A percentile compares a stretch with the other conserved stretches of the same genome.
Conservation (phyloP, 164 flowering plant genomes). For the Dillenia turbinata region DNA sequence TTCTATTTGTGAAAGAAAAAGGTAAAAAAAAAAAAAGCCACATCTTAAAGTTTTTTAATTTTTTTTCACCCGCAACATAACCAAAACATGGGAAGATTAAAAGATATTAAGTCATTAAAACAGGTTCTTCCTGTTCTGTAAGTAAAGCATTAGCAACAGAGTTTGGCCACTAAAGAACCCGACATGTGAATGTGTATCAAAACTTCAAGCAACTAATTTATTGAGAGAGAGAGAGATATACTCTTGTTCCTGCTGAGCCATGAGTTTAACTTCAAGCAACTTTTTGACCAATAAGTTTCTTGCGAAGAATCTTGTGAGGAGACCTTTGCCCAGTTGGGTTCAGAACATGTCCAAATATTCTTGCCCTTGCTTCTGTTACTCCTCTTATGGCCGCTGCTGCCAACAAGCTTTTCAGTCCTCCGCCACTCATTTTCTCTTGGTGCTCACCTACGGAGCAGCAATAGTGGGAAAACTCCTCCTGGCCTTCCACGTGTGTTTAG, state of each 20-base stretch:
- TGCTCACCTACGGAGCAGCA: too few relatives aligned
- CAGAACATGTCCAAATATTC: conserved; percentile 80
- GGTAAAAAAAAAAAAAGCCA: too few relatives aligned
- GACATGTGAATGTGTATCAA: neutral
- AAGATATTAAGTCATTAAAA: too few relatives aligned
- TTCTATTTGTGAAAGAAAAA: too few relatives aligned
- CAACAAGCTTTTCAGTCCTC: conserved; percentile 46
- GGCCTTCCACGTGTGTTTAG: too few relatives aligned
- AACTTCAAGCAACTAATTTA: neutral
- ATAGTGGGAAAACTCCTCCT: too few relatives aligned
- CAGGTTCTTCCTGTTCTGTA: too few relatives aligned
- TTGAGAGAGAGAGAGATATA: conserved; percentile 10
- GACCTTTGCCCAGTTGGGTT: conserved; percentile 83
- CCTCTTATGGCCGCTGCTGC: conserved; percentile 51
- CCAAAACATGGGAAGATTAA: too few relatives aligned
- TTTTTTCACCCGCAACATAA: too few relatives aligned
- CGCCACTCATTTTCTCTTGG: conserved; percentile 18
- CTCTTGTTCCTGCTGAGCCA: conserved; percentile 66
- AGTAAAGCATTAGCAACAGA: neutral
- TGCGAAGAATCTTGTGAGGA: conserved; percentile 67
- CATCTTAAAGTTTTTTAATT: too few relatives aligned
- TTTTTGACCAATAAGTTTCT: conserved; percentile 87
- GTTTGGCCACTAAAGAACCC: neutral
- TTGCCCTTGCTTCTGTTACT: conserved; percentile 70
- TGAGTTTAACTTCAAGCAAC: too few relatives aligned